Evolutionary conservation across 495 filamentous ascomycete species (phyloP).

Genomic region (Antarctomyces pellizariae): DNA sequence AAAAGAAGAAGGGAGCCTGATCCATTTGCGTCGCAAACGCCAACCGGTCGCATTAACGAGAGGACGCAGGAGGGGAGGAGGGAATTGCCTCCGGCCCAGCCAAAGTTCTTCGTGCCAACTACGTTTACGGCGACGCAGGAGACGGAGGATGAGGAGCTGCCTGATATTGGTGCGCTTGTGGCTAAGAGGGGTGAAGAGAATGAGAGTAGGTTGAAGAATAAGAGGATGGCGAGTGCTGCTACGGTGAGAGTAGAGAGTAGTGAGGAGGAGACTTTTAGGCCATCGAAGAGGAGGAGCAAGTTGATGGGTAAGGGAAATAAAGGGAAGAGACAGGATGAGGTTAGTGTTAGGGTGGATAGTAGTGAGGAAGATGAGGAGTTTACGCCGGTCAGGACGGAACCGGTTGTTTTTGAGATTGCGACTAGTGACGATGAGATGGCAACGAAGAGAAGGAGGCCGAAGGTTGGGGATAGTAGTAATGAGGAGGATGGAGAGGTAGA

Average conservation of each 20-base stretch:
- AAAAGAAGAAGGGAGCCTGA: constrained; percentile 5
- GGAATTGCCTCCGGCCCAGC: constrained; percentile 6
- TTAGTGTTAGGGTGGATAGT: constrained; percentile 2
- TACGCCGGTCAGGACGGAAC: constrained; percentile 1
- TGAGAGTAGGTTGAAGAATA: neutral
- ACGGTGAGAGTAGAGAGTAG: neutral
- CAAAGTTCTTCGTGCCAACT: constrained; percentile 16
- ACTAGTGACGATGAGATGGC: constrained; percentile 1
- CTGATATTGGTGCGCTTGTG: constrained; percentile 16
- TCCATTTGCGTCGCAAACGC: constrained; percentile 15
- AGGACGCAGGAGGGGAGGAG: neutral
- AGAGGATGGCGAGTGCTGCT: neutral
- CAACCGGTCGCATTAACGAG: constrained; percentile 4
- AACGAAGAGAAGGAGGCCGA: constrained; percentile 8
- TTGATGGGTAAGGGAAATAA: constrained; percentile 3
- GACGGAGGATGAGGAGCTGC: constrained; percentile 15
- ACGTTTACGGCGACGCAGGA: constrained; percentile 14
- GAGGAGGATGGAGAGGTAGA: too few relatives aligned
- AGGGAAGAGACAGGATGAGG: neutral
- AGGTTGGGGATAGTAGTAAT: constrained; percentile 13
- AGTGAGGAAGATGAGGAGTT: constrained; percentile 3
- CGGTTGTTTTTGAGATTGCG: constrained; percentile 1
- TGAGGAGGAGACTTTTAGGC: neutral
- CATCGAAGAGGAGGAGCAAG: constrained; percentile 1
- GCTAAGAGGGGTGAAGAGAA: constrained; percentile 1